Evolutionary conservation across 768 basidiomycete genomes (phyloP).

Genomic region (Mycena filopes): DNA sequence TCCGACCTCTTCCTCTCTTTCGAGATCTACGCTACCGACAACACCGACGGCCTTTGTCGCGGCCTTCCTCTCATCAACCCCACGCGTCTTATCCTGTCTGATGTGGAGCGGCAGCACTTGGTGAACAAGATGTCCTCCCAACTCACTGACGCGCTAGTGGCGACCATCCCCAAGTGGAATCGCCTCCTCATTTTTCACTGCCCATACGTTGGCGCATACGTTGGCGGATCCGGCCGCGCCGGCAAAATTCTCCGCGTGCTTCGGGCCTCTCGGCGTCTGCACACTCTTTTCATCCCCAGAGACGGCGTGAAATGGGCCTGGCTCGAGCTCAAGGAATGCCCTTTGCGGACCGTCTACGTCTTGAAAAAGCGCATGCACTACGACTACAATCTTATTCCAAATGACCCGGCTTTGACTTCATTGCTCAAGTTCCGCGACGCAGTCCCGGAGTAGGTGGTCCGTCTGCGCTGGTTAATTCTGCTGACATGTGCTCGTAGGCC

Average conservation of each 20-base stretch:
- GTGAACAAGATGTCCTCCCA: slow-evolving; percentile 5
- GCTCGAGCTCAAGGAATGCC: not conserved
- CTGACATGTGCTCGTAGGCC: not conserved
- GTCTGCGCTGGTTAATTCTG: not conserved
- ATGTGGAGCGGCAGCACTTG: not conserved
- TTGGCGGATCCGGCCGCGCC: not conserved
- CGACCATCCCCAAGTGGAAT: slow-evolving; percentile 14
- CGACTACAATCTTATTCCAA: not conserved
- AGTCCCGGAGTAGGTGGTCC: not conserved
- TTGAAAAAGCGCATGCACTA: not conserved
- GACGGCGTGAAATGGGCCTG: not conserved
- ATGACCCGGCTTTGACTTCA: not conserved
- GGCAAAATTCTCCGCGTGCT: not conserved
- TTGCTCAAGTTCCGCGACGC: not conserved
- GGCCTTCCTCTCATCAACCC: slow-evolving; percentile 23
- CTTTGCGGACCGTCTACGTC: slow-evolving; percentile 10
- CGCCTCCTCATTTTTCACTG: slow-evolving; percentile 1
- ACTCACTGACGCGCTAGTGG: not conserved
- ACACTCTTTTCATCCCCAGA: not conserved
- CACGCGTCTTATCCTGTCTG: slow-evolving; percentile 9
- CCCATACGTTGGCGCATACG: not conserved
- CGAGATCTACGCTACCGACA: slow-evolving; percentile 8
- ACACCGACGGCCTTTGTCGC: slow-evolving; percentile 14
- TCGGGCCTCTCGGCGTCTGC: not conserved
- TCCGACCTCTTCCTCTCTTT: slow-evolving; percentile 13